Evolutionary conservation across 73 alveolate genomes (phyloP).

Genomic region (Uronychia setigera): DNA sequence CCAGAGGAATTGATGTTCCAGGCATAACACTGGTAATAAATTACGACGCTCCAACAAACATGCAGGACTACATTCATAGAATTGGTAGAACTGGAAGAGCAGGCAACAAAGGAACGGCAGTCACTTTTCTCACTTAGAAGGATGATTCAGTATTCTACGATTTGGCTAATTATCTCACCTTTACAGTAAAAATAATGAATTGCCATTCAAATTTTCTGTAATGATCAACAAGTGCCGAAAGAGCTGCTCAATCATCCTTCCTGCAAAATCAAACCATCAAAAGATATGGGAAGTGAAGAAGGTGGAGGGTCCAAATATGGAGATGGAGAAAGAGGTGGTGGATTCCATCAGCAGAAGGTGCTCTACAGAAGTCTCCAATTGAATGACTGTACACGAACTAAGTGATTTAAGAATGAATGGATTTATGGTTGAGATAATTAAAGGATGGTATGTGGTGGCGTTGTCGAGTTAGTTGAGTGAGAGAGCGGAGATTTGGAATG

Average conservation of each 20-base stretch:
- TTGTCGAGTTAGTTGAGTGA: not conserved
- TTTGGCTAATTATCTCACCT: constrained; percentile 61
- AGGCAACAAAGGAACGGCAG: constrained; percentile 94
- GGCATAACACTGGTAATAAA: constrained; percentile 91
- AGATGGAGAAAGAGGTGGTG: not conserved
- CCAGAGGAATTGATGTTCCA: constrained; percentile 89
- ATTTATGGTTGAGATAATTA: no score
- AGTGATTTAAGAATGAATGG: no score
- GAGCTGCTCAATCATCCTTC: constrained; percentile 31
- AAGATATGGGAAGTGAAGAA: no score
- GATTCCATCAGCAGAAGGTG: not conserved
- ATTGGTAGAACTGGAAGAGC: constrained; percentile 98
- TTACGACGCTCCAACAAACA: constrained; percentile 90
- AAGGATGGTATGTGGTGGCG: no score
- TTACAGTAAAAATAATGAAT: no score
- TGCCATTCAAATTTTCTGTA: no score
- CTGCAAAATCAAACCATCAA: not conserved
- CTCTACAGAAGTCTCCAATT: no score
- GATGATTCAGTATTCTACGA: constrained; percentile 74
- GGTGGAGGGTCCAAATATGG: no score
- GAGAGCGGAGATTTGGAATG: not conserved
- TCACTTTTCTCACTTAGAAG: constrained; percentile 81
- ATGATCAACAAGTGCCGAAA: constrained; percentile 49
- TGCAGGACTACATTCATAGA: constrained; percentile 91
- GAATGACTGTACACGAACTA: no score